Base-by-base conservation (phyloP, 495 filamentous ascomycete genomes). In the Aspergillus homomorphus region DNA sequence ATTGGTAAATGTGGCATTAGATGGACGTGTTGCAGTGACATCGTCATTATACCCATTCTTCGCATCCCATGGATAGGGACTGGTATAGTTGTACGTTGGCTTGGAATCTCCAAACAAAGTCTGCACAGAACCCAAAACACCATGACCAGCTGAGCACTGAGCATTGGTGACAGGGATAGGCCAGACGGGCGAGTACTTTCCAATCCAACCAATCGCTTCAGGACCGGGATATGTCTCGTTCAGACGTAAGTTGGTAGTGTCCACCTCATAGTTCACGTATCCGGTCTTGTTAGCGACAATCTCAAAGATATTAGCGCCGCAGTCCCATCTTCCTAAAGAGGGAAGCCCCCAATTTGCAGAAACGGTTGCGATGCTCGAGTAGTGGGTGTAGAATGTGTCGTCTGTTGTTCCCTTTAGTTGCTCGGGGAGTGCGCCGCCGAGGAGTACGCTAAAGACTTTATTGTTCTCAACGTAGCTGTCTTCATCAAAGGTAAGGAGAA, bases 401-500 rank as follows among this genome's bases (percentile, higher is more conserved):
- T 90, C 88, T 3, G 69, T 81, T 15, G 84, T 87, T 24, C 85
- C 85, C 55, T 80, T 74, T 10, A 85, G 74, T 45, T 77, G 38
- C 5, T 74, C 51, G 24, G 85, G 84, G 20, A 91, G 71, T 26
- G 85, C 83, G 56, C 81, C 84, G 16, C 87, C 87, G 22, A 91
- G 69, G 6, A 90, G 77, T 60, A 90, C 69, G 53, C 73, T 79
- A 62, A 82, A 82, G 30, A 89, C 77, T 24, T 75, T 70, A 75
- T 87, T 89, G 42, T 72, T 72, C 10, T 64, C 66, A 12, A 71
- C 54, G 69, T 87, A 89, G 51, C 77, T 79, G 58, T 76, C 79
- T 71, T 90, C 88, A 56, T 91, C 87, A 50, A 88, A 89, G 23
- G 84, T 88, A 45, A 91, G 65, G 18, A 89, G 69, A 23, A 91